Percentiles rank a stretch among this genome's conserved stretches.
phyloP scores from a whole-genome alignment of 2,329 filamentous ascomycete species.

The Cladosporium sp. region DNA sequence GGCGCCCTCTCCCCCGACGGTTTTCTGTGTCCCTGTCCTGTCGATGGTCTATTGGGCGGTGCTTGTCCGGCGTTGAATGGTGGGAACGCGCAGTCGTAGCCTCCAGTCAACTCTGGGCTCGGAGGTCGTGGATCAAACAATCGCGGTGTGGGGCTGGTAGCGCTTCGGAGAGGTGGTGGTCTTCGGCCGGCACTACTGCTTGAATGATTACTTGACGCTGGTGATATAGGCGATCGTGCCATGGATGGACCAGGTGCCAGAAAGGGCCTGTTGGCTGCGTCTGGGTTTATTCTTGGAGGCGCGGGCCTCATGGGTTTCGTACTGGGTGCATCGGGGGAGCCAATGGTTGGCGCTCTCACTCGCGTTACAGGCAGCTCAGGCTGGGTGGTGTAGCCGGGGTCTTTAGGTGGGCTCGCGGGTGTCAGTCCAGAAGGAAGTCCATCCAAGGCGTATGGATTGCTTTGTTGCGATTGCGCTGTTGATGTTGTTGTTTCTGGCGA shows the following conservation, averaged over 20 bases:
- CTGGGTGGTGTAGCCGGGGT: conserved; percentile 8
- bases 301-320: conserved; percentile 8
- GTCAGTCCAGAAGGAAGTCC: neutral
- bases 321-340: neutral
- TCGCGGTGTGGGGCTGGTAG: conserved; percentile 29
- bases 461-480: neutral
- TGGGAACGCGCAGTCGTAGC: conserved; percentile 51
- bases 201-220: conserved; percentile 29
- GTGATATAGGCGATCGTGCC: conserved; percentile 48
- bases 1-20: conserved; percentile 24
- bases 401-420: conserved; percentile 2
- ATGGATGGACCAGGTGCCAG: conserved; percentile 39
- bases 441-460: conserved; percentile 6
- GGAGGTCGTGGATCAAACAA: conserved; percentile 28
- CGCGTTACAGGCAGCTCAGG: conserved; percentile 4
- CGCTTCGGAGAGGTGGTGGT: conserved; percentile 21
- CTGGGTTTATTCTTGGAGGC: conserved; percentile 27
- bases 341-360: conserved; percentile 10
- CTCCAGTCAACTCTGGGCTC: conserved; percentile 39
- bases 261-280: conserved; percentile 28
- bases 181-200: conserved; percentile 24
- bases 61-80: conserved; percentile 38
- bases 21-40: conserved; percentile 23
- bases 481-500: conserved; percentile 17
- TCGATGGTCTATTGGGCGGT: conserved; percentile 13